Base-by-base conservation (phyloP, 352 stramenopile species). In the Globisporangium emineosum region DNA sequence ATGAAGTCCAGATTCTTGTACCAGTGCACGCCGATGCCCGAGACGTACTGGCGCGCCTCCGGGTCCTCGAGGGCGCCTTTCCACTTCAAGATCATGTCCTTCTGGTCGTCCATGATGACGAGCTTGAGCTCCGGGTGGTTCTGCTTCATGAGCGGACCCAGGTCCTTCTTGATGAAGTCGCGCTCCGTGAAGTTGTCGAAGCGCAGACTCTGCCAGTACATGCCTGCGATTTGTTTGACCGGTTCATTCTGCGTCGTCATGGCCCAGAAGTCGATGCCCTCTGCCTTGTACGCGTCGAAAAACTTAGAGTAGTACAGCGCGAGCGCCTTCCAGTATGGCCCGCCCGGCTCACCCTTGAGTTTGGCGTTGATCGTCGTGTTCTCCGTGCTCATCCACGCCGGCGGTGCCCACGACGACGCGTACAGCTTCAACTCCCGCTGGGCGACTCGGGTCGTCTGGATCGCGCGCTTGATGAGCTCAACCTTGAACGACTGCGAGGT, bases 261-360 rank as follows among this genome's bases (percentile, higher is more conserved):
- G 27, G 71, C 85, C 85, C 85, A 96, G 56, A 96, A 81, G 15
- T 81, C 64, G 27, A 96, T 70, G 21, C 86, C 86, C 51, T 86
- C 77, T 15, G 76, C 71, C 32, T 83, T 78, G 72, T 97, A 97
- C 49, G 81, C 90, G 9, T 76, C 70, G 5, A 97, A 71, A 66
- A 97, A 97, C 68, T 90, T 91, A 64, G 79, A 83, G 65, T 96
- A 94, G 67, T 96, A 97, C n/a, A 90, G 71, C 21, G 89, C 90
- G 64, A 90, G 65, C 1, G 89, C 86, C 64, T 88, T 70, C 78
- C 88, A 88, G 53, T 92, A 89, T 27, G 74, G 55, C 4, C 80
- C 85, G 8, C 82, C 76, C 0, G 80, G 69, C 42, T 80, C 65
- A 5, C 86, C 85, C 35, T 86, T 71, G 12, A 93, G 58, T n/a